These are phyloP conservation scores for Senna siamea DNA, from an alignment of 306 rosid species.

Conservation along the genomic window DNA sequence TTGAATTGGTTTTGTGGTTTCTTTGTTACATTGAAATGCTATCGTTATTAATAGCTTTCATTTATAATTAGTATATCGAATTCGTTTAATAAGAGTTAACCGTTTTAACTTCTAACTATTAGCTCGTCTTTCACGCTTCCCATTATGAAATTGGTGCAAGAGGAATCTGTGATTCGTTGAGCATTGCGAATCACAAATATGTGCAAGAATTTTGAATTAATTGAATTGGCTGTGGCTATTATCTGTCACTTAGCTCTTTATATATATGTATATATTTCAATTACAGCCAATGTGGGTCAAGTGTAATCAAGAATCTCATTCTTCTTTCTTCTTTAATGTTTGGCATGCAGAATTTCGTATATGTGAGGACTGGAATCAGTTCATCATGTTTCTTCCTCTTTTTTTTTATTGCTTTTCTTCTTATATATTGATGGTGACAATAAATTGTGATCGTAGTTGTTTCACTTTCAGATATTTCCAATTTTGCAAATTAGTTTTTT, in stretches of 20 bases:
- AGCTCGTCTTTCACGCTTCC: conserved; percentile 1
- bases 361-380: background rate
- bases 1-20: conserved; percentile 3
- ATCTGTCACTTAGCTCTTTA: background rate
- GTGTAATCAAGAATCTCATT: conserved; percentile 5
- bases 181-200: background rate
- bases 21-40: background rate
- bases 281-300: conserved; percentile 19
- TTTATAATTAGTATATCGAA: too few relatives aligned
- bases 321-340: background rate
- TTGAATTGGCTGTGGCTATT: conserved; percentile 10
- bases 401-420: background rate
- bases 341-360: background rate
- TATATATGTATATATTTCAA: background rate
- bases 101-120: background rate
- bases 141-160: conserved; percentile 1
- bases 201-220: conserved; percentile 2
- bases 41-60: too few relatives aligned
- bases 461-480: background rate
- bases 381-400: conserved; percentile 6
- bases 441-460: background rate
- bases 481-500: background rate
- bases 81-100: background rate
- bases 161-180: conserved; percentile 6
- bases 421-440: background rate